phyloP scores from a whole-genome alignment of 2,329 filamentous ascomycete genomes.

The Colletotrichum caudatum region DNA sequence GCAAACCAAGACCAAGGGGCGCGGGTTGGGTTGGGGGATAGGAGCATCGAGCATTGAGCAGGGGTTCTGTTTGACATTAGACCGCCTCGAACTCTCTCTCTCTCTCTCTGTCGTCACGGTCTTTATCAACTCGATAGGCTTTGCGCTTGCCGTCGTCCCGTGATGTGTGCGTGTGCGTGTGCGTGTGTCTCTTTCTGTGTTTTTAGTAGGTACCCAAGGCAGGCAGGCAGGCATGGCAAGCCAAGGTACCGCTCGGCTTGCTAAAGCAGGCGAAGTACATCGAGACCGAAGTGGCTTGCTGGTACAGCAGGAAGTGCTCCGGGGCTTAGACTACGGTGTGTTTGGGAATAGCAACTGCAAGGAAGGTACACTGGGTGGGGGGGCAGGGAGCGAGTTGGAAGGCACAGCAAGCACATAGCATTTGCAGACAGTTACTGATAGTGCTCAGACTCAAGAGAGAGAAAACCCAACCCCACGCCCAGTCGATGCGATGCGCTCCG shows the following conservation, averaged over 20 bases:
- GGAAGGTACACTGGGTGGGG: neutral
- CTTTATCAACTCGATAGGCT: conserved; percentile 33
- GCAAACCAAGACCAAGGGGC: conserved; percentile 7
- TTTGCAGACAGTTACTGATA: neutral
- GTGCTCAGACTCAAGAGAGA: conserved; percentile 24
- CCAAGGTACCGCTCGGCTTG: conserved; percentile 31
- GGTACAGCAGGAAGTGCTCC: neutral
- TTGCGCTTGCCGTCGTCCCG: conserved; percentile 9
- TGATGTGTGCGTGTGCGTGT: neutral
- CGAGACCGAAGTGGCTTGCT: conserved; percentile 7
- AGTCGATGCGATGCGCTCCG: conserved; percentile 35
- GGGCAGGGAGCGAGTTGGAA: neutral
- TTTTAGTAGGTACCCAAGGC: conserved; percentile 10
- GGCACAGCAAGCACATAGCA: neutral
- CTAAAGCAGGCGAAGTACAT: conserved; percentile 23
- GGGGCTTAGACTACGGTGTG: conserved; percentile 1
- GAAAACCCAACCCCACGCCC: conserved; percentile 37
- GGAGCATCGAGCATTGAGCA: conserved; percentile 23
- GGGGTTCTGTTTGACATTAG: conserved; percentile 38
- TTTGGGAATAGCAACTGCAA: conserved; percentile 11
- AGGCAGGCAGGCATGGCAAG: neutral
- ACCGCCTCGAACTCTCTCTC: conserved; percentile 36
- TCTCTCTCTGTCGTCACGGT: conserved; percentile 10
- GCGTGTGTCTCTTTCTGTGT: neutral
- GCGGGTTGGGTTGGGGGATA: conserved; percentile 5